Conservation (phyloP, 805 yeast genomes). For the Candida mattraensis region DNA sequence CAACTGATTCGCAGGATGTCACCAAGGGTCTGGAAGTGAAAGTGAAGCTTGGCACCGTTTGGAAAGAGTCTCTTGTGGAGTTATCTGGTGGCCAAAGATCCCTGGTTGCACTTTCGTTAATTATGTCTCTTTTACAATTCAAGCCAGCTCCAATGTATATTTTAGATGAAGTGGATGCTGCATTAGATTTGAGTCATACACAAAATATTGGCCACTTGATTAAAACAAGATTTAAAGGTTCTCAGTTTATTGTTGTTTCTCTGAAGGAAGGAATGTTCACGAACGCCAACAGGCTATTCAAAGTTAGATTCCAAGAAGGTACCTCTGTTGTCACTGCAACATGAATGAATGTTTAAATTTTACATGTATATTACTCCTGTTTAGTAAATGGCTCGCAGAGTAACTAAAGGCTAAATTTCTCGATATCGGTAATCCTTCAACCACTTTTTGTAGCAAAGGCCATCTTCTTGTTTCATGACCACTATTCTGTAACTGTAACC, state of each 20-base stretch:
- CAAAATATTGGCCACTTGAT: conserved; percentile 96
- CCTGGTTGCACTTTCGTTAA: conserved; percentile 85
- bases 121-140: conserved; percentile 87
- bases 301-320: conserved; percentile 95
- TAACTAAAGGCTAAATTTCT: too few relatives aligned
- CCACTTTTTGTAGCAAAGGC: conserved; percentile 24
- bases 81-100: conserved; percentile 97
- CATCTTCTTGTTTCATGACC: conserved; percentile 19
- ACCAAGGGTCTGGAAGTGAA: conserved; percentile 89
- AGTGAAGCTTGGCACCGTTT: conserved; percentile 85
- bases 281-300: conserved; percentile 90
- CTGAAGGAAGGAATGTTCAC: conserved; percentile 98
- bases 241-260: conserved; percentile 95
- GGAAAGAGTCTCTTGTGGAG: conserved; percentile 96
- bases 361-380: too few relatives aligned
- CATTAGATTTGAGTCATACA: conserved; percentile 93
- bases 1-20: conserved; percentile 76
- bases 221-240: conserved; percentile 90
- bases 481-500: conserved; percentile 13
- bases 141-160: conserved; percentile 99
- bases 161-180: conserved; percentile 97
- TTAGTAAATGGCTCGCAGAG: too few relatives aligned
- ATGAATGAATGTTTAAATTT: too few relatives aligned
- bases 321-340: conserved; percentile 85
- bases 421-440: too few relatives aligned